Percentiles rank a stretch among this genome's conserved stretches.
These are phyloP conservation scores for Physcia stellaris DNA, from an alignment of 495 filamentous ascomycete species.

Conservation along the genomic window DNA sequence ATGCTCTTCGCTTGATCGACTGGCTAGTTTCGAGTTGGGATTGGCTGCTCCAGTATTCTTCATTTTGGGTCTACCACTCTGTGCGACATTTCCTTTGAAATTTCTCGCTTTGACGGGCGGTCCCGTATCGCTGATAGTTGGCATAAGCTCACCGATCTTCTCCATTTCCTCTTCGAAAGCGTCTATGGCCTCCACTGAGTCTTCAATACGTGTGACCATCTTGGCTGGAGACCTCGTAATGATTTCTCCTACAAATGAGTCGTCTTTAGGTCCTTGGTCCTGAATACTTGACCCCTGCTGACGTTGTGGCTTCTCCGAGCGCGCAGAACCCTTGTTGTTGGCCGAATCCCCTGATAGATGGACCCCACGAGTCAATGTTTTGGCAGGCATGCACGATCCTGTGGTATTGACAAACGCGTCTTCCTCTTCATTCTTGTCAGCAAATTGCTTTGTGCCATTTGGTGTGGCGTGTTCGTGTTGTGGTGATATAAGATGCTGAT, in stretches of 20 bases:
- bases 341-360: too few relatives aligned
- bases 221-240: conserved; percentile 26
- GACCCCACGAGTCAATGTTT: conserved; percentile 7
- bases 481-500: background rate
- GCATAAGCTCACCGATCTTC: conserved; percentile 27
- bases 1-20: background rate
- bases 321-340: conserved; percentile 10
- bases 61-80: background rate
- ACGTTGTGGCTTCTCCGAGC: too few relatives aligned
- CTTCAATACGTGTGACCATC: conserved; percentile 43
- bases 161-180: conserved; percentile 55
- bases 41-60: background rate
- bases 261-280: too few relatives aligned
- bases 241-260: conserved; percentile 29
- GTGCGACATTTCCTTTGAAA: background rate
- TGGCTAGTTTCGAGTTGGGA: background rate
- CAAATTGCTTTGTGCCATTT: background rate
- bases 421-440: conserved; percentile 1
- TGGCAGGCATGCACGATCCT: conserved; percentile 22
- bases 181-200: conserved; percentile 55
- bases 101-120: conserved; percentile 1
- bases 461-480: background rate
- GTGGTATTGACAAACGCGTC: conserved; percentile 25
- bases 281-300: too few relatives aligned
- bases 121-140: conserved; percentile 4